Conservation (phyloP, 331 rosid genomes). For the Arachis monticola region DNA sequence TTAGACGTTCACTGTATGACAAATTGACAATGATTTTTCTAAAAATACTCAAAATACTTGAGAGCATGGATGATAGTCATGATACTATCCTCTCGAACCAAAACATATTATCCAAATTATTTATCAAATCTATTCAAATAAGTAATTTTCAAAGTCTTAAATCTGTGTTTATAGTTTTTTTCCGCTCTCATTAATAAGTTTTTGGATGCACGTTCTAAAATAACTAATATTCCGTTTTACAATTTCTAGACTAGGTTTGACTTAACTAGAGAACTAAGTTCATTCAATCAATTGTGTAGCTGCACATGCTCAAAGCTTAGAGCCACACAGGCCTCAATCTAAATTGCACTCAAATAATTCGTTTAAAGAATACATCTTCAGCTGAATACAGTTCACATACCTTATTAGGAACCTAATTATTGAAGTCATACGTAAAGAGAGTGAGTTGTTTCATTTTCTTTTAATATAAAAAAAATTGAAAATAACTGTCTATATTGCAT, state of each 20-base stretch:
- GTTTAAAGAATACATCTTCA: conserved; percentile 20
- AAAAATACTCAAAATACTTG: no score
- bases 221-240: not conserved
- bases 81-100: no score
- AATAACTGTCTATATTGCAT: no score
- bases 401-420: conserved; percentile 19
- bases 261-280: not conserved
- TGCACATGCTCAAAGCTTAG: conserved; percentile 36
- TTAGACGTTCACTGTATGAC: no score
- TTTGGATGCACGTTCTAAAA: not conserved
- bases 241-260: conserved; percentile 29
- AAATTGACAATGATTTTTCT: no score
- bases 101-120: no score
- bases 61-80: no score
- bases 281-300: conserved; percentile 16
- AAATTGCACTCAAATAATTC: conserved; percentile 26
- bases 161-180: no score
- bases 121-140: no score
- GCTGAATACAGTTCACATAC: conserved; percentile 32
- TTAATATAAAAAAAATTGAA: not conserved
- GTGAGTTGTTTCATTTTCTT: conserved; percentile 24
- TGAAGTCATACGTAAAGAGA: conserved; percentile 2
- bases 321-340: conserved; percentile 1
- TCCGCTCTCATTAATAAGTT: no score
- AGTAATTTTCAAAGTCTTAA: no score